Evolutionary conservation across 164 flowering plant species (phyloP), one percentile per base, ranked within the genome.

Genomic region (Sextonia rubra): DNA sequence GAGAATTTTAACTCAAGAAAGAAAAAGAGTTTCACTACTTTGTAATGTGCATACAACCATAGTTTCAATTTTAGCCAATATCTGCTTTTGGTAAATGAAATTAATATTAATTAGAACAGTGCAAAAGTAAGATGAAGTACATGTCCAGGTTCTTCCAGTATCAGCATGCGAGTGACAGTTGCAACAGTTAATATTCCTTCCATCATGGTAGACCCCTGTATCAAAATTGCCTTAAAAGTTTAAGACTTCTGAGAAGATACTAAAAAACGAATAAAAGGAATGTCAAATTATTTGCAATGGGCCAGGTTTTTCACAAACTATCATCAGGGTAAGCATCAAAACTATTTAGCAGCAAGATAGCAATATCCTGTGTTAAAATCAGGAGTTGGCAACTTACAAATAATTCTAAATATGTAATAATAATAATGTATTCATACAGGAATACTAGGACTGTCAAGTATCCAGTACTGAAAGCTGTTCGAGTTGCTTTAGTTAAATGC

Each of bases 71-170:
- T 27, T 15, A 30, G n/a, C 12, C 67, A 26, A 64, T 27, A 20
- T 30, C 44, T 12, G 44, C n/a, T 23, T 17, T 56, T 23, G 22
- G 24, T 22, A n/a, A 61, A n/a, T 5, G 27, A 3, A 22, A 22
- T 22, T 12, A 61, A 23, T 1, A 23, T 52, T 27, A 64, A 5
- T 4, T 29, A 15, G 32, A 64, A 64, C 67, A 27, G 1, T 29
- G 30, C 12, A 64, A 52, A 74, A 72, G 69, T 5, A 56, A 61
- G 37, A 18, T 18, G 1, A 44, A 48, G 37, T 25, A 71, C 86
- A 74, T 52, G 65, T 58, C 87, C 91, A 64, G 90, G 77, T 78
- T 96, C 98, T 83, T 96, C 98, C 75, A 85, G 73, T 65, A 93
- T 86, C 79, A 96, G 89, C 77, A 97, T 83, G 70, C 88, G 76